Evolutionary conservation across 108 stramenopile species (phyloP).

Genomic region (Schizochytrium sp.): DNA sequence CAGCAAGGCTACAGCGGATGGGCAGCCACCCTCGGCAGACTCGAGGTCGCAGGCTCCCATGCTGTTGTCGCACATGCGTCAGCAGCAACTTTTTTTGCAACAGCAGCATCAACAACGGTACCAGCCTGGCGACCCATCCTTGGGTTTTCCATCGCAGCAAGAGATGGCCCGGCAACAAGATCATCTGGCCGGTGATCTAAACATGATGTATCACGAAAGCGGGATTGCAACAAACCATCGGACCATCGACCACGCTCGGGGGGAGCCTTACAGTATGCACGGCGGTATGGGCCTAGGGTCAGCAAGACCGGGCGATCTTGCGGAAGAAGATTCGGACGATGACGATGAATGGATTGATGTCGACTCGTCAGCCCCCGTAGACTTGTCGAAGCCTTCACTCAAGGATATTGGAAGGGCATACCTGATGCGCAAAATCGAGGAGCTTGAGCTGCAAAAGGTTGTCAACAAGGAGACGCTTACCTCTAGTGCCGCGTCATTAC

Average conservation of each 20-base stretch:
- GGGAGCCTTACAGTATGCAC: background rate
- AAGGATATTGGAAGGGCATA: background rate
- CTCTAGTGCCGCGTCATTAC: background rate
- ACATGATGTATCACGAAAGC: too few relatives aligned
- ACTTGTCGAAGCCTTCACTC: background rate
- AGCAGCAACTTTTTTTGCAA: background rate
- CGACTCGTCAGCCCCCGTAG: background rate
- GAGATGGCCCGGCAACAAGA: too few relatives aligned
- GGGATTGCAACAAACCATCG: too few relatives aligned
- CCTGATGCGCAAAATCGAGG: background rate
- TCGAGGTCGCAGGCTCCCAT: background rate
- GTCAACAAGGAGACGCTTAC: background rate
- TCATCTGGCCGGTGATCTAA: too few relatives aligned
- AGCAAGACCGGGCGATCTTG: background rate
- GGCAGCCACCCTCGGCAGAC: background rate
- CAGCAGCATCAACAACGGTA: background rate
- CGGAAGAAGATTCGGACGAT: background rate
- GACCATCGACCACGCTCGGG: background rate
- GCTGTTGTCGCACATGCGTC: background rate
- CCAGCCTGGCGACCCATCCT: too few relatives aligned
- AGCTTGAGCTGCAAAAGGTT: background rate
- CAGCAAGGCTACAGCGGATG: background rate
- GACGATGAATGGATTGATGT: slow-evolving; percentile 5
- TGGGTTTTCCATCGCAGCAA: too few relatives aligned
- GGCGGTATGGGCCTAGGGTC: background rate